Percentiles rank a stretch among this genome's conserved stretches.
Evolutionary conservation across 805 yeast genomes (phyloP).

Genomic region (Kodamaea fukazawae): DNA sequence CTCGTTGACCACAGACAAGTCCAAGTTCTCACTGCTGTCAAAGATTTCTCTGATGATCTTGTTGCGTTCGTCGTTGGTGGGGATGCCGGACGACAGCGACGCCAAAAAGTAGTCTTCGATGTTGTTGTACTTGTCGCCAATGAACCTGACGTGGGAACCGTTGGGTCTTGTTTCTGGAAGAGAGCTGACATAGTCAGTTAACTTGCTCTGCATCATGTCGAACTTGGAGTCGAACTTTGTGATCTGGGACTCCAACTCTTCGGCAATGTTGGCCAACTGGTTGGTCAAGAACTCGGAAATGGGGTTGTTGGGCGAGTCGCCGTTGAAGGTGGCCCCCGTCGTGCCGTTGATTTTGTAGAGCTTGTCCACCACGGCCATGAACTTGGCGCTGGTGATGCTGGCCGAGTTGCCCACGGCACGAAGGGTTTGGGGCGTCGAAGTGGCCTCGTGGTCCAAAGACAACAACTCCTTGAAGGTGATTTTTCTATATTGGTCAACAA

Average conservation of each 20-base stretch:
- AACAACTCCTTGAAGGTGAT: conserved; percentile 36
- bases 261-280: conserved; percentile 29
- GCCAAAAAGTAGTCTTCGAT: conserved; percentile 36
- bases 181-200: conserved; percentile 34
- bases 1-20: conserved; percentile 40
- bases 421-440: conserved; percentile 11
- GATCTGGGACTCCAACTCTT: conserved; percentile 35
- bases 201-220: conserved; percentile 34
- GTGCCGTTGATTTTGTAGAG: conserved; percentile 31
- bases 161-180: conserved; percentile 28
- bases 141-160: conserved; percentile 37
- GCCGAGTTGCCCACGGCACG: conserved; percentile 8
- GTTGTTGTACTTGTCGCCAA: conserved; percentile 37
- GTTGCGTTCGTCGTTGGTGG: conserved; percentile 27
- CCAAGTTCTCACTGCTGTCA: conserved; percentile 39
- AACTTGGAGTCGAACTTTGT: conserved; percentile 36
- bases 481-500: conserved; percentile 34
- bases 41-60: conserved; percentile 29
- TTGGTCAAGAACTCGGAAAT: conserved; percentile 34
- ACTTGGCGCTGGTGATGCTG: conserved; percentile 24
- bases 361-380: conserved; percentile 38
- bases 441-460: conserved; percentile 36
- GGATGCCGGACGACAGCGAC: conserved; percentile 22
- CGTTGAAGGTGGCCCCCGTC: neutral
- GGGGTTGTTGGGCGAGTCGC: conserved; percentile 22